These are phyloP conservation scores for Zasmidium angulare DNA, from an alignment of 2,329 filamentous ascomycete species.

Conservation along the genomic window DNA sequence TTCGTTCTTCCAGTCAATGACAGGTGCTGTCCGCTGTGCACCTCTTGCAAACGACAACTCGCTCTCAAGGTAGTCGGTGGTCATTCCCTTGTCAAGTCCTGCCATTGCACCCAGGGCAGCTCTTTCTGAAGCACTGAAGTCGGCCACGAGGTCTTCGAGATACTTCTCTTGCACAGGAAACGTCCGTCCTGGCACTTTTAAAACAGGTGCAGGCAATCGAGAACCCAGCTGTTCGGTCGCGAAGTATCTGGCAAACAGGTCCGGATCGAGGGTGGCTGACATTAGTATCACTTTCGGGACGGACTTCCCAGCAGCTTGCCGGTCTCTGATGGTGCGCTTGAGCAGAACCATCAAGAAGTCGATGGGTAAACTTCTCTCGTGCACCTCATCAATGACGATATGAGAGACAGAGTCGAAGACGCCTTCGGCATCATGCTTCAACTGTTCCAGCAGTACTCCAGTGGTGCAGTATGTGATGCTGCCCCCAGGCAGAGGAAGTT, in stretches of 20 bases:
- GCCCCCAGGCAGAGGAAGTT: slow-evolving; percentile 34
- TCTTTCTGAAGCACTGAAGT: slow-evolving; percentile 3
- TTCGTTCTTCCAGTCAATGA: slow-evolving; percentile 44
- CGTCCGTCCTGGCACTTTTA: slow-evolving; percentile 46
- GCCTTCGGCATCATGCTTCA: slow-evolving; percentile 42
- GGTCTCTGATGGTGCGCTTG: slow-evolving; percentile 43
- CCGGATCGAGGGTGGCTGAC: slow-evolving; percentile 50
- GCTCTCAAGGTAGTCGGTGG: slow-evolving; percentile 22
- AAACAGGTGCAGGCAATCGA: slow-evolving; percentile 38
- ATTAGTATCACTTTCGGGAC: slow-evolving; percentile 50
- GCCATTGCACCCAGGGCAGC: background rate
- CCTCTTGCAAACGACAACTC: slow-evolving; percentile 13
- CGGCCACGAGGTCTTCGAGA: slow-evolving; percentile 41
- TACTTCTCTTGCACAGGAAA: slow-evolving; percentile 46
- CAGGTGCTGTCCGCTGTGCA: slow-evolving; percentile 18
- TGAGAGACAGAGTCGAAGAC: slow-evolving; percentile 47
- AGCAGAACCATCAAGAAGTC: slow-evolving; percentile 50
- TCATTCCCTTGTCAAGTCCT: background rate
- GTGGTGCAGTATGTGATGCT: slow-evolving; percentile 53
- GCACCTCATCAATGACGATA: slow-evolving; percentile 54
- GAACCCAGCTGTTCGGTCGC: slow-evolving; percentile 32
- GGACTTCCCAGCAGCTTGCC: slow-evolving; percentile 32
- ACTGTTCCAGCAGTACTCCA: slow-evolving; percentile 48
- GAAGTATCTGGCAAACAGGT: slow-evolving; percentile 49
- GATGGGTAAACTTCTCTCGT: slow-evolving; percentile 47